Conservation (phyloP, 768 basidiomycete genomes). For the Boletus speciosus region DNA sequence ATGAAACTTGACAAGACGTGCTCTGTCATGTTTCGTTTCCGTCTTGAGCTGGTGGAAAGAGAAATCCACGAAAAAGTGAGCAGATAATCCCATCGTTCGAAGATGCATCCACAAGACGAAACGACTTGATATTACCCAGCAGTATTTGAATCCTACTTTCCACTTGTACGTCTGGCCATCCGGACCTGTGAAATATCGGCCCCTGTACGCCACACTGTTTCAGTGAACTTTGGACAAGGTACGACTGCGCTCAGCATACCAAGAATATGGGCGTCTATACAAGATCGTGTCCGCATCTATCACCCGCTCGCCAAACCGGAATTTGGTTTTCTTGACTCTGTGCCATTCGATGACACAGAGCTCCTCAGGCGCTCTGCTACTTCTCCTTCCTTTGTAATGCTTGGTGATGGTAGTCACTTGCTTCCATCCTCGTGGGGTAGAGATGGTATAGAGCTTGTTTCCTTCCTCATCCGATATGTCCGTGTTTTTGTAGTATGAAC, state of each 20-base stretch:
- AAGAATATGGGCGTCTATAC: conserved; percentile 6
- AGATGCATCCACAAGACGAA: too few relatives aligned
- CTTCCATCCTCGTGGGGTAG: conserved; percentile 13
- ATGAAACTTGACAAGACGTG: conserved; percentile 17
- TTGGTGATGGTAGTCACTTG: conserved; percentile 13
- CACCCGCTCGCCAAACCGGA: conserved; percentile 26
- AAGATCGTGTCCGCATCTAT: conserved; percentile 16
- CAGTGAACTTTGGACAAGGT: neutral
- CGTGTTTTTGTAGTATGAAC: conserved; percentile 16
- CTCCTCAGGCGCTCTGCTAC: conserved; percentile 1
- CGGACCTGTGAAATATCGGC: conserved; percentile 27
- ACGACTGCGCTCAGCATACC: neutral
- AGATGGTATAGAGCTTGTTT: conserved; percentile 18
- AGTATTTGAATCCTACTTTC: conserved; percentile 20
- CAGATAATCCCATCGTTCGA: neutral
- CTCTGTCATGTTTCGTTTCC: conserved; percentile 9
- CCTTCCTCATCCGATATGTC: conserved; percentile 15
- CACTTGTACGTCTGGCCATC: conserved; percentile 33
- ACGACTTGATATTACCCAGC: conserved; percentile 20
- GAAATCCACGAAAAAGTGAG: neutral
- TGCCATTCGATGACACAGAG: conserved; percentile 33
- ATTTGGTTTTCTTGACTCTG: conserved; percentile 20
- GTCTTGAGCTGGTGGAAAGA: conserved; percentile 9
- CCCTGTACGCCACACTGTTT: conserved; percentile 7
- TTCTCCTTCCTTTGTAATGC: neutral